phyloP scores from a whole-genome alignment of 805 yeast species.

The Zygoascus bituminiphila region DNA sequence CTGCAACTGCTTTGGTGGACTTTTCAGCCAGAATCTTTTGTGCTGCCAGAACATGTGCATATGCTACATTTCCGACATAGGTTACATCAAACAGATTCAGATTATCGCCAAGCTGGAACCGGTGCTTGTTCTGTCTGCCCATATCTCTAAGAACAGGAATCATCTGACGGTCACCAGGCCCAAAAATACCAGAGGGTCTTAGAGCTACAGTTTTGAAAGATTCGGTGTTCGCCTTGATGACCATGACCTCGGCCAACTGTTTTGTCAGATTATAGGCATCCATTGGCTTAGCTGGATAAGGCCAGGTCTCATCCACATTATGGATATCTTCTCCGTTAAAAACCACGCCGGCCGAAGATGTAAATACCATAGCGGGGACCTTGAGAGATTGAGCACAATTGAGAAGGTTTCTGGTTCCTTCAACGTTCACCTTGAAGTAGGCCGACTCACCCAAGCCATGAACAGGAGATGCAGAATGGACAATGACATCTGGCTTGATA shows the following conservation, averaged over 20 bases:
- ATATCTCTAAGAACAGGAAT: constrained; percentile 87
- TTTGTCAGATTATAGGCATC: constrained; percentile 95
- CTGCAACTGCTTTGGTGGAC: constrained; percentile 46
- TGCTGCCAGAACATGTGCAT: constrained; percentile 91
- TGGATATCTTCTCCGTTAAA: constrained; percentile 89
- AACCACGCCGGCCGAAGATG: constrained; percentile 95
- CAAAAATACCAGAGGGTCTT: constrained; percentile 97
- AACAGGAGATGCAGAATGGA: constrained; percentile 95
- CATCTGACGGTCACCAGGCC: constrained; percentile 96
- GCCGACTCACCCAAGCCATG: constrained; percentile 79
- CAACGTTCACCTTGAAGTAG: constrained; percentile 83
- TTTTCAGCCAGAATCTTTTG: constrained; percentile 49
- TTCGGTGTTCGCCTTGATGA: constrained; percentile 60
- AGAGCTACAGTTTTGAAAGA: constrained; percentile 71
- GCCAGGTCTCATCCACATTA: constrained; percentile 92
- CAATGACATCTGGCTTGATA: constrained; percentile 64
- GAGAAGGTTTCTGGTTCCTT: constrained; percentile 74
- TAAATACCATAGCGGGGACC: constrained; percentile 66
- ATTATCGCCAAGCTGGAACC: constrained; percentile 91
- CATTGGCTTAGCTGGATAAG: constrained; percentile 86
- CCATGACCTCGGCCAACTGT: constrained; percentile 81
- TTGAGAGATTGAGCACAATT: constrained; percentile 44
- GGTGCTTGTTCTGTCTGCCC: constrained; percentile 76
- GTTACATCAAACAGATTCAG: constrained; percentile 94
- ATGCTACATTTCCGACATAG: constrained; percentile 97